A percentile compares a stretch with the other conserved stretches of the same genome.
These are phyloP conservation scores for Globisporangium echinulatum DNA, from an alignment of 352 stramenopile genomes.

Conservation along the genomic window DNA sequence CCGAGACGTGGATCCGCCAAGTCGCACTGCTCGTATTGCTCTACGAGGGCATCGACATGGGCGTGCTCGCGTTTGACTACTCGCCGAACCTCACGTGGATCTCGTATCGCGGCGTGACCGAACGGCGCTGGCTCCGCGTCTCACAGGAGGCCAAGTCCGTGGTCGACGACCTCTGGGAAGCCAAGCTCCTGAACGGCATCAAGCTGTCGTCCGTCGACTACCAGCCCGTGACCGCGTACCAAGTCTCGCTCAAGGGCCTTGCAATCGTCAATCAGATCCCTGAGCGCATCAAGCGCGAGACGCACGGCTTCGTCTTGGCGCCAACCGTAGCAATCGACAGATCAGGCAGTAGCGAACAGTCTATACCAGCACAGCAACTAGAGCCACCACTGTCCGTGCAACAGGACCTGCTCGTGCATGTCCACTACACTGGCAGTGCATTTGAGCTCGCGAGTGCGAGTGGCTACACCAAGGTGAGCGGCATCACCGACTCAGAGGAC, in stretches of 20 bases:
- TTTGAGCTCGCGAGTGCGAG: slow-evolving; percentile 62
- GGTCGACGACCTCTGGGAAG: slow-evolving; percentile 93
- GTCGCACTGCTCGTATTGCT: slow-evolving; percentile 92
- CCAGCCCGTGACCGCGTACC: slow-evolving; percentile 95
- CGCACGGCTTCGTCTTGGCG: slow-evolving; percentile 42
- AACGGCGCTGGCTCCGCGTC: slow-evolving; percentile 85
- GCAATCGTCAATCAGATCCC: slow-evolving; percentile 87
- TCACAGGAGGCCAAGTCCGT: slow-evolving; percentile 95
- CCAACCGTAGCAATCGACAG: slow-evolving; percentile 2
- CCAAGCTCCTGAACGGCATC: slow-evolving; percentile 92
- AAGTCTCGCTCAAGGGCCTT: slow-evolving; percentile 87
- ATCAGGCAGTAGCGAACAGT: no score
- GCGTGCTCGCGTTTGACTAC: slow-evolving; percentile 95
- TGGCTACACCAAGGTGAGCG: slow-evolving; percentile 83
- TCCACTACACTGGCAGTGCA: slow-evolving; percentile 63
- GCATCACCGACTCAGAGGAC: slow-evolving; percentile 95
- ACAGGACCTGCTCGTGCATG: slow-evolving; percentile 23
- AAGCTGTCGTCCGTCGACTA: slow-evolving; percentile 92
- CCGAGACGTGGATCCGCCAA: slow-evolving; percentile 94
- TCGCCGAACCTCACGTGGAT: slow-evolving; percentile 90
- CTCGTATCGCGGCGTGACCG: slow-evolving; percentile 78
- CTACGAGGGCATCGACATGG: slow-evolving; percentile 93
- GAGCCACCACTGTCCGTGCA: slow-evolving; percentile 1
- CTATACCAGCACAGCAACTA: neutral
- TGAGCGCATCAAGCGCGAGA: slow-evolving; percentile 59